These are phyloP conservation scores for Fusarium sp. DNA, from an alignment of 2,329 filamentous ascomycete species.

Conservation along the genomic window DNA sequence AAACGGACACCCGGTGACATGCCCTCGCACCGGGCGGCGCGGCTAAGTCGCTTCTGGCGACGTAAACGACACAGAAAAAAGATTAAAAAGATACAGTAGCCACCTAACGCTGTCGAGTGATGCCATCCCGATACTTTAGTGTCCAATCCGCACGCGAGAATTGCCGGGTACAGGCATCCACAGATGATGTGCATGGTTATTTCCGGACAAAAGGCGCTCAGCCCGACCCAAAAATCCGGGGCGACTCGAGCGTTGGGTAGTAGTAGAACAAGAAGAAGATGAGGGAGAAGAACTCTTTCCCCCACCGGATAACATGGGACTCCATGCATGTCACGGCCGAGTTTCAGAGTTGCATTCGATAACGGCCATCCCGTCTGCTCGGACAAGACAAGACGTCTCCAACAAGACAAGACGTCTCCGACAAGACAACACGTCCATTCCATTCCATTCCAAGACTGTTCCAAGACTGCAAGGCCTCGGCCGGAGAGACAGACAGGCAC, in stretches of 20 bases:
- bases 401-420: too few relatives aligned
- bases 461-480: too few relatives aligned
- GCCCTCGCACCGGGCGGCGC: constrained; percentile 13
- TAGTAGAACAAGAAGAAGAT: too few relatives aligned
- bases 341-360: too few relatives aligned
- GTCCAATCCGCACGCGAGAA: constrained; percentile 32
- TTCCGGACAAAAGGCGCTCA: constrained; percentile 20
- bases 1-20: constrained; percentile 8
- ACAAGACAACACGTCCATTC: too few relatives aligned
- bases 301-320: too few relatives aligned
- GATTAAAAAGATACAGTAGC: not conserved
- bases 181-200: constrained; percentile 28
- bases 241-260: not conserved
- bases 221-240: constrained; percentile 1
- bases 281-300: too few relatives aligned
- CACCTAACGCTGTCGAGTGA: constrained; percentile 14
- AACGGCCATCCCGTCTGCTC: too few relatives aligned
- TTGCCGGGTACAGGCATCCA: constrained; percentile 3
- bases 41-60: constrained; percentile 20
- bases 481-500: too few relatives aligned
- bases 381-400: too few relatives aligned
- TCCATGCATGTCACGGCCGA: too few relatives aligned
- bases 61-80: not conserved
- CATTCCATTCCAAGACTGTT: too few relatives aligned
- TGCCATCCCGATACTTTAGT: constrained; percentile 36